Conservation (phyloP, 495 filamentous ascomycete species). For the Penicillium lividum region DNA sequence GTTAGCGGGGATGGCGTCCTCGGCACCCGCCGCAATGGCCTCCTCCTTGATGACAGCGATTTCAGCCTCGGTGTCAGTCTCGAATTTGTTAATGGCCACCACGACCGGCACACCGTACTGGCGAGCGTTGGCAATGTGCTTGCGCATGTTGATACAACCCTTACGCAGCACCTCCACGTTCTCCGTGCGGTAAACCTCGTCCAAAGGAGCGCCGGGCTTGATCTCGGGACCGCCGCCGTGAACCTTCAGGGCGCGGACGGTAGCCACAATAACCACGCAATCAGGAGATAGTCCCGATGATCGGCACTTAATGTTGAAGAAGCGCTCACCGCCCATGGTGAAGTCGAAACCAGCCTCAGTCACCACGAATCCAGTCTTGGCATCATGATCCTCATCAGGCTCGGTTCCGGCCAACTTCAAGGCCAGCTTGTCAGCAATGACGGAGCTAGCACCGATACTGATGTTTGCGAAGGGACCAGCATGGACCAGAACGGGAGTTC, state of each 20-base stretch:
- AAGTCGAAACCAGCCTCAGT: constrained; percentile 99
- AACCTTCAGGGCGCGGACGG: constrained; percentile 92
- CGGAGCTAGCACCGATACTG: constrained; percentile 91
- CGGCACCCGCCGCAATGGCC: constrained; percentile 87
- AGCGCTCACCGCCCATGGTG: constrained; percentile 98
- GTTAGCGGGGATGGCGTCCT: constrained; percentile 90
- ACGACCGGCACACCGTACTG: constrained; percentile 93
- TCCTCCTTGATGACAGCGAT: constrained; percentile 86
- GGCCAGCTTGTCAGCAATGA: constrained; percentile 92
- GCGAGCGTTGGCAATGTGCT: constrained; percentile 88
- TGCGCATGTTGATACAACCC: constrained; percentile 90
- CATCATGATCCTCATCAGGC: constrained; percentile 81
- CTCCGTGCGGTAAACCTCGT: constrained; percentile 86
- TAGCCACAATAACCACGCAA: constrained; percentile 91
- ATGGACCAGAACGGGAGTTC: constrained; percentile 95
- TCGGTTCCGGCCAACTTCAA: constrained; percentile 96
- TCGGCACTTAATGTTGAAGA: constrained; percentile 99
- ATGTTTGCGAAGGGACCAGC: constrained; percentile 98
- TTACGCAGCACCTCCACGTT: constrained; percentile 86
- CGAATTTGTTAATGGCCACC: constrained; percentile 95
- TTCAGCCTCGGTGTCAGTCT: constrained; percentile 91
- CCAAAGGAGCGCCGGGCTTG: constrained; percentile 76
- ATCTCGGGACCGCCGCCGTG: constrained; percentile 95
- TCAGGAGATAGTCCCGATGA: constrained; percentile 91
- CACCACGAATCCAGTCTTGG: constrained; percentile 91